A percentile compares a stretch with the other conserved stretches of the same genome.
Conservation (phyloP, 2,329 filamentous ascomycete genomes). For the Corynespora cassiicola region DNA sequence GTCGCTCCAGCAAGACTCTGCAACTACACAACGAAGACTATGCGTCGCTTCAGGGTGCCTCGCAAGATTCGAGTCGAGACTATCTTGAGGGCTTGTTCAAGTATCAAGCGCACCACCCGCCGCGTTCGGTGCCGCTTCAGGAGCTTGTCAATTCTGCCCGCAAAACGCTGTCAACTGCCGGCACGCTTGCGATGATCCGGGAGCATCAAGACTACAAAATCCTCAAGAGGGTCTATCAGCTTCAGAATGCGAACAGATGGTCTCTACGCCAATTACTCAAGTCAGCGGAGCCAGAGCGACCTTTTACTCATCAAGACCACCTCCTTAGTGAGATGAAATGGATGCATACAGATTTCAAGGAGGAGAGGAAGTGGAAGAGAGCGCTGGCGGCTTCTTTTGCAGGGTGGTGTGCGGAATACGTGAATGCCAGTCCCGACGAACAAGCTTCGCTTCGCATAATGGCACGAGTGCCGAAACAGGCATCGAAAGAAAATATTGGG, state of each 20-base stretch:
- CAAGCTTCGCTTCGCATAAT: conserved; percentile 73
- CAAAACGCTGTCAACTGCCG: conserved; percentile 87
- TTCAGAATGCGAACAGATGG: conserved; percentile 93
- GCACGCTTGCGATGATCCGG: conserved; percentile 81
- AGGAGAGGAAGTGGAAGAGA: conserved; percentile 94
- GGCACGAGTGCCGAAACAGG: conserved; percentile 45
- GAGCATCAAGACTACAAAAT: conserved; percentile 90
- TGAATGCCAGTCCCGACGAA: conserved; percentile 68
- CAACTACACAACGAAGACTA: conserved; percentile 48
- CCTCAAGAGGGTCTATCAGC: conserved; percentile 82
- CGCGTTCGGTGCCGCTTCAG: conserved; percentile 62
- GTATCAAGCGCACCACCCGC: conserved; percentile 63
- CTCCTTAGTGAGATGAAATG: conserved; percentile 92
- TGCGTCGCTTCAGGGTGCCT: conserved; percentile 53
- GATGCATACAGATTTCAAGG: conserved; percentile 96
- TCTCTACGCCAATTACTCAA: conserved; percentile 88
- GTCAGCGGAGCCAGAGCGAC: conserved; percentile 78
- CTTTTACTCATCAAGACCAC: conserved; percentile 82
- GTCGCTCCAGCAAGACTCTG: conserved; percentile 33
- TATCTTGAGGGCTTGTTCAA: conserved; percentile 69
- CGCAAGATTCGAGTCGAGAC: conserved; percentile 58
- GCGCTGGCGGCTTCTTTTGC: conserved; percentile 81
- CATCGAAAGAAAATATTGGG: conserved; percentile 14
- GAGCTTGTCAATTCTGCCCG: conserved; percentile 81
- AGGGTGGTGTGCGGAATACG: conserved; percentile 83